These are phyloP conservation scores for Neckera pumila DNA, from an alignment of 225 moss, liverwort and hornwort genomes.

Conservation along the genomic window DNA sequence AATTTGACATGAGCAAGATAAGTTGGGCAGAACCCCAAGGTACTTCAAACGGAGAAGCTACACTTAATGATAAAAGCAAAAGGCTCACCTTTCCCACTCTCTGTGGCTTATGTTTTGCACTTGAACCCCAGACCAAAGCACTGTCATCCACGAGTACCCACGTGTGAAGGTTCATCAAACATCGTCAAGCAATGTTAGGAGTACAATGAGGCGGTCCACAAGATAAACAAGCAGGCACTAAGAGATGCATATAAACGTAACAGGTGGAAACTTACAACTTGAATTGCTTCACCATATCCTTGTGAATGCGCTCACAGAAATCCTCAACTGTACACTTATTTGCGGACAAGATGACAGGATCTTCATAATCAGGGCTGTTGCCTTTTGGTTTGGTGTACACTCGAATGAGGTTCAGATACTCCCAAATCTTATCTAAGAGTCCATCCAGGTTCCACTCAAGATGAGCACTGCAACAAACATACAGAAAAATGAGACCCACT, in stretches of 20 bases:
- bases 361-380: slow-evolving; percentile 89
- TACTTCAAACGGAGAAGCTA: background rate
- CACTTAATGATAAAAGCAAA: background rate
- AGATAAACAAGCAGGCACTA: background rate
- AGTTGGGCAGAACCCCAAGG: background rate
- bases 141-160: slow-evolving; percentile 18
- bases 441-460: slow-evolving; percentile 98
- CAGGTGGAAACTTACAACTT: slow-evolving; percentile 42
- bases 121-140: slow-evolving; percentile 94
- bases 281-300: slow-evolving; percentile 91
- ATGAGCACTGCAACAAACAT: slow-evolving; percentile 48
- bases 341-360: slow-evolving; percentile 83
- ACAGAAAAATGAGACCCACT: background rate
- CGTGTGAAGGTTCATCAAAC: background rate
- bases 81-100: slow-evolving; percentile 69
- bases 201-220: background rate
- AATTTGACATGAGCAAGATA: background rate
- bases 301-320: slow-evolving; percentile 84
- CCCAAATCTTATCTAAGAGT: slow-evolving; percentile 85
- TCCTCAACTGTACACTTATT: slow-evolving; percentile 75
- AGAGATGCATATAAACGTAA: background rate
- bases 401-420: slow-evolving; percentile 83
- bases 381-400: slow-evolving; percentile 88
- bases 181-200: background rate
- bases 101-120: slow-evolving; percentile 92